Conservation (phyloP, 2,329 filamentous ascomycete genomes). For the Botryosphaeria dothidea region DNA sequence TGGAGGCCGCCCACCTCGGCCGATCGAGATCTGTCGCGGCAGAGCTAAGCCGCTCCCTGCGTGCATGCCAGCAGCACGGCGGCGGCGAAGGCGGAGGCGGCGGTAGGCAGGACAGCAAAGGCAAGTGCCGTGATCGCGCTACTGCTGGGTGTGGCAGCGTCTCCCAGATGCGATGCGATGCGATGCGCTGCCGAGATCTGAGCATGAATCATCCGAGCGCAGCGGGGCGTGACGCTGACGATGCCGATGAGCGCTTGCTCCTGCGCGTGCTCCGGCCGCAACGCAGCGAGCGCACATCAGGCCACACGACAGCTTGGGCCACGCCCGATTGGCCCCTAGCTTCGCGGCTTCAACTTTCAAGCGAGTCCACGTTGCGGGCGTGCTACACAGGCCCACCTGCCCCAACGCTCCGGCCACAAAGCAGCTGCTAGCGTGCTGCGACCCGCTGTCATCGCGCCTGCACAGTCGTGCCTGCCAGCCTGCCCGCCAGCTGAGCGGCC, state of each 20-base stretch:
- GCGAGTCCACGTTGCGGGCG: constrained; percentile 18
- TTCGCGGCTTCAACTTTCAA: constrained; percentile 15
- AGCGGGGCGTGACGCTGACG: constrained; percentile 11
- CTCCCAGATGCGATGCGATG: constrained; percentile 11
- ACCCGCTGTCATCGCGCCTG: constrained; percentile 13
- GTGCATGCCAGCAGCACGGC: neutral
- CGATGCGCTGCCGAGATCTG: constrained; percentile 13
- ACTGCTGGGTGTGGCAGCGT: neutral
- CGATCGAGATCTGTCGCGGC: constrained; percentile 18
- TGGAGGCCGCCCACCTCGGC: constrained; percentile 7
- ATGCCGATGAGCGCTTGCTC: constrained; percentile 7
- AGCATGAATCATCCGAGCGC: constrained; percentile 15
- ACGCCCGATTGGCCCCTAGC: neutral
- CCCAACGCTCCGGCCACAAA: constrained; percentile 8
- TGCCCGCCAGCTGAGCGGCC: neutral
- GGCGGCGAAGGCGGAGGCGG: neutral
- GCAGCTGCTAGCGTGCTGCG: neutral
- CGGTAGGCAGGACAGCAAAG: neutral
- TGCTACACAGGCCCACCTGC: neutral
- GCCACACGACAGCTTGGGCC: constrained; percentile 11
- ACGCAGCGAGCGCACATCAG: constrained; percentile 4
- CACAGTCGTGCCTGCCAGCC: neutral
- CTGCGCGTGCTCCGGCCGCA: neutral
- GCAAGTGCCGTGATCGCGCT: constrained; percentile 8
- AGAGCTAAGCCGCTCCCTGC: constrained; percentile 17